phyloP scores from a whole-genome alignment of 164 flowering plant species.

The Vitis rupestris region DNA sequence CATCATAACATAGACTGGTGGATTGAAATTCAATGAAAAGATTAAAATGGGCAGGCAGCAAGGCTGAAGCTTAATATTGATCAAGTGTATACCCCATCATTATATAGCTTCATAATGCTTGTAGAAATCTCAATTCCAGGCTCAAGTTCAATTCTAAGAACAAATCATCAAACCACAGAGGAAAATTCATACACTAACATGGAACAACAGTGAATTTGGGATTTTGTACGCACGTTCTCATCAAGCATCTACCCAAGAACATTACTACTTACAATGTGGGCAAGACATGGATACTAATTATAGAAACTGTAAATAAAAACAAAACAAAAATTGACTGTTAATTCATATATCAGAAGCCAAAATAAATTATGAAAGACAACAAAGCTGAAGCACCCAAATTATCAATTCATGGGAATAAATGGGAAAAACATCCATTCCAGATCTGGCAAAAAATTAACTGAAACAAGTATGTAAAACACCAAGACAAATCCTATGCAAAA shows the following conservation, averaged over 20 bases:
- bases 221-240: not conserved
- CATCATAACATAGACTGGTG: not conserved
- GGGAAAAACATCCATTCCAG: not conserved
- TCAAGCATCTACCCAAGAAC: not conserved
- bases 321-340: not conserved
- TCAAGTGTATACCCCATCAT: too few species aligned
- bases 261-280: not conserved
- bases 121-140: not conserved
- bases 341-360: too few species aligned
- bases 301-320: not conserved
- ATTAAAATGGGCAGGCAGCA: not conserved
- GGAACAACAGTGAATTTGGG: not conserved
- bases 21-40: not conserved
- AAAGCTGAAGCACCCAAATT: not conserved
- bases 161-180: not conserved
- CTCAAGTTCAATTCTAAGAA: not conserved
- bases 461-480: not conserved
- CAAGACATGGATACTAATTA: not conserved
- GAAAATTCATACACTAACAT: not conserved
- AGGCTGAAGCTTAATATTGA: too few species aligned
- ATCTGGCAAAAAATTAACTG: not conserved
- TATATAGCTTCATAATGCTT: too few species aligned
- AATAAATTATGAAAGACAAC: too few species aligned
- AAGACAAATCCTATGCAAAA: not conserved
- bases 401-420: not conserved